These are phyloP conservation scores for Penicillium sp. DNA, from an alignment of 2,329 filamentous ascomycete genomes.

Conservation along the genomic window DNA sequence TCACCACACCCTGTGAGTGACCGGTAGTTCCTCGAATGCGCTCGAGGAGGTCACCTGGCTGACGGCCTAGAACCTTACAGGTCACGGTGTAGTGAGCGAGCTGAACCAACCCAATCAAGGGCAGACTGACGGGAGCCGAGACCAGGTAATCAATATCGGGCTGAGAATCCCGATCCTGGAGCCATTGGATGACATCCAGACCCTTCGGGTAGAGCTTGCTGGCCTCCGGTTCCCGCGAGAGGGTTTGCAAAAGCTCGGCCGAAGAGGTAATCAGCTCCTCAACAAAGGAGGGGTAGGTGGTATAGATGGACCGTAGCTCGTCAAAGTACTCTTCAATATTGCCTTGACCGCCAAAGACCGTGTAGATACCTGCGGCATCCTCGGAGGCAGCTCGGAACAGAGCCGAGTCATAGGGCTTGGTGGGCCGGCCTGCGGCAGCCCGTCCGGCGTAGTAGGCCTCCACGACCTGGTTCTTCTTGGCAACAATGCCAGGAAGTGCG, in stretches of 20 bases:
- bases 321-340: slow-evolving; percentile 99
- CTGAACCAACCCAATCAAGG: slow-evolving; percentile 93
- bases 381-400: slow-evolving; percentile 86
- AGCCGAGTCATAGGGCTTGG: slow-evolving; percentile 91
- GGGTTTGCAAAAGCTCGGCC: slow-evolving; percentile 81
- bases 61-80: slow-evolving; percentile 84
- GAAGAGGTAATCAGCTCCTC: slow-evolving; percentile 79
- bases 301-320: slow-evolving; percentile 87
- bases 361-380: slow-evolving; percentile 81
- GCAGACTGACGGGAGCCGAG: slow-evolving; percentile 92
- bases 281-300: slow-evolving; percentile 87
- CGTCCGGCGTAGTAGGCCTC: slow-evolving; percentile 90
- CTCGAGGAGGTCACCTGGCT: slow-evolving; percentile 84
- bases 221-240: slow-evolving; percentile 79
- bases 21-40: slow-evolving; percentile 86
- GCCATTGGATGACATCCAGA: slow-evolving; percentile 92
- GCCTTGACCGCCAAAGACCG: slow-evolving; percentile 93
- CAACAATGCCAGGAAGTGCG: slow-evolving; percentile 80
- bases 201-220: slow-evolving; percentile 97
- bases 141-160: slow-evolving; percentile 94
- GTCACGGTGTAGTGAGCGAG: slow-evolving; percentile 94
- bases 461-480: slow-evolving; percentile 89
- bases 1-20: slow-evolving; percentile 94
- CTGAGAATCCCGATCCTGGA: slow-evolving; percentile 83
- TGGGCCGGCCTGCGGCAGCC: slow-evolving; percentile 76